Evolutionary conservation across 75 land plant species (phyloP), one percentile per base, ranked within the genome.

Genomic region (Picea sitchensis): DNA sequence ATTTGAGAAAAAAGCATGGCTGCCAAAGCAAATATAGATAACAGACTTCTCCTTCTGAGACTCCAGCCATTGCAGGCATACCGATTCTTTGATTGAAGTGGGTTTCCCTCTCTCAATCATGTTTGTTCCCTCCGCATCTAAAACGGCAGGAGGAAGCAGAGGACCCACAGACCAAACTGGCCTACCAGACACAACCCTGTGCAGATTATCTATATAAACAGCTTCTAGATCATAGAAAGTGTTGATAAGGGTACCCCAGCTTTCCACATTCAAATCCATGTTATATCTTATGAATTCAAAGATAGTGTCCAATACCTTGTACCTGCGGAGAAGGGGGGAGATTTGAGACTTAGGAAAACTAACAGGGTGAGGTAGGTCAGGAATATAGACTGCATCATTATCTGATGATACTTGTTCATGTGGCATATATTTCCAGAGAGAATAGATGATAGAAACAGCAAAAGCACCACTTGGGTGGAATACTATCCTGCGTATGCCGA

Each of bases 241-340:
- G n/a, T 61, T 61, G 63, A 61, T 26, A 36, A 88, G 81, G 44
- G 56, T 11, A 4, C 86, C 86, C 86, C 84, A 88, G 34, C 86
- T 82, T 59, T 3, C 54, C 5, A 36, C 21, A 71, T 88, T 88
- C 3, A 36, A 75, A 15, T 78, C 14, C 61, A 81, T 59, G 1
- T 57, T 30, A 1, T 80, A 38, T 38, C 41, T 38, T 5, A 38
- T 5, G 2, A 38, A 38, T 38, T 38, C 4, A 38, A 38, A 3
- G 41, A 38, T 5, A 2, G 41, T 38, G 4, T 38, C 41, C 4
- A 5, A 38, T 38, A 3, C 4, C 41, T 38, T 38, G 41, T 38
- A 38, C 41, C 4, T 38, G 41, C 41, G 41, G 41, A 38, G 41
- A 3, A 38, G 41, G 41, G 41, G 41, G 2, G 41, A 38, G 41